Evolutionary conservation across 306 rosid species (phyloP).

Genomic region (Castanea mollissima): DNA sequence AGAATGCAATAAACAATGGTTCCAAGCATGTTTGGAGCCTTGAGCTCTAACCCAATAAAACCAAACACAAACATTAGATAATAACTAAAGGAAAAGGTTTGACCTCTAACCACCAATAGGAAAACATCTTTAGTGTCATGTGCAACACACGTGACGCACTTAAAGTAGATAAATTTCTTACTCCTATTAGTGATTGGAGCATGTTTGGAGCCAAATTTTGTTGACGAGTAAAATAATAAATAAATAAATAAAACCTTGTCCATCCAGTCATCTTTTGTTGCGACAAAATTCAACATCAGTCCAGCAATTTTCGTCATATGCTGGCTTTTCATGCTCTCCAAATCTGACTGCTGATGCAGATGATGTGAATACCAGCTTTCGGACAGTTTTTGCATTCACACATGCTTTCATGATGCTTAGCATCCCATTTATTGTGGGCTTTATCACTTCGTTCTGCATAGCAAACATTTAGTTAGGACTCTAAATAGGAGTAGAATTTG

Average conservation of each 20-base stretch:
- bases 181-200: too few relatives aligned
- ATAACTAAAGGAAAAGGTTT: too few relatives aligned
- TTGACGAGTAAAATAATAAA: neutral
- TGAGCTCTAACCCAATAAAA: too few relatives aligned
- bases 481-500: too few relatives aligned
- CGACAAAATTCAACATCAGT: constrained; percentile 59
- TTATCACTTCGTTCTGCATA: constrained; percentile 69
- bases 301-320: constrained; percentile 58
- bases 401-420: constrained; percentile 70
- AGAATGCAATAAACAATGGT: too few relatives aligned
- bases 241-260: constrained; percentile 27
- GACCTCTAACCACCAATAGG: too few relatives aligned
- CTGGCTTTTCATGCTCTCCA: constrained; percentile 25
- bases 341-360: constrained; percentile 61
- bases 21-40: too few relatives aligned
- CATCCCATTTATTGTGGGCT: constrained; percentile 61
- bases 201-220: too few relatives aligned
- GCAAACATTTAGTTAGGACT: neutral
- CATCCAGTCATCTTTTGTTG: constrained; percentile 66
- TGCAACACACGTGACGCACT: too few relatives aligned
- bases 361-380: constrained; percentile 68
- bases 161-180: too few relatives aligned
- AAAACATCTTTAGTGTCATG: too few relatives aligned
- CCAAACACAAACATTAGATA: too few relatives aligned
- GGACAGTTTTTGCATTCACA: constrained; percentile 45